These are phyloP conservation scores for Piloderma croceum DNA, from an alignment of 768 basidiomycete genomes.

Conservation along the genomic window DNA sequence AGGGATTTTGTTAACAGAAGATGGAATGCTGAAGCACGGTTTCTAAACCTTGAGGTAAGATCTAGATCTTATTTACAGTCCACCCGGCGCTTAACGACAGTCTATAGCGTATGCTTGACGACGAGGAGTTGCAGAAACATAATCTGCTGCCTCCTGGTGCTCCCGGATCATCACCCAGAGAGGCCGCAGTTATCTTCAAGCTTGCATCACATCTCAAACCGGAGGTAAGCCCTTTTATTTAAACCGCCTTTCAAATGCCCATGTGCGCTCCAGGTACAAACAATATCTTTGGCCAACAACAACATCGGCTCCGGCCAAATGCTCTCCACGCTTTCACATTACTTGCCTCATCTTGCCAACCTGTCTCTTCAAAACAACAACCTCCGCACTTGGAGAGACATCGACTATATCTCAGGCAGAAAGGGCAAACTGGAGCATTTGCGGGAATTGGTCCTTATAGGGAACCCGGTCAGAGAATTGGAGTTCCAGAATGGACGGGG, in stretches of 20 bases:
- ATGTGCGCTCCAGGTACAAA: conserved; percentile 50
- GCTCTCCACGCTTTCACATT: conserved; percentile 59
- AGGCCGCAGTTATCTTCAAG: conserved; percentile 85
- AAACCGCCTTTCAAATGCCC: conserved; percentile 3
- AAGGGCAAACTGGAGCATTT: conserved; percentile 57
- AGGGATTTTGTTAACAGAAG: conserved; percentile 66
- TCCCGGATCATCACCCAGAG: conserved; percentile 53
- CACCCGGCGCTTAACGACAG: conserved; percentile 8
- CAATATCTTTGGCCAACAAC: conserved; percentile 81
- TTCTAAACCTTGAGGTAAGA: conserved; percentile 80
- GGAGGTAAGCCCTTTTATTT: conserved; percentile 39
- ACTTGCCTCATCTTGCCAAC: conserved; percentile 74
- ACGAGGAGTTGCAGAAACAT: conserved; percentile 68
- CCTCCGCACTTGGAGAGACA: conserved; percentile 62
- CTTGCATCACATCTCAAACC: conserved; percentile 76
- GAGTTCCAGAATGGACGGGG: conserved; percentile 52
- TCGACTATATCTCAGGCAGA: conserved; percentile 56
- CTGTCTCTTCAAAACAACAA: conserved; percentile 78
- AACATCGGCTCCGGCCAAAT: conserved; percentile 56
- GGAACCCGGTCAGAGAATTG: conserved; percentile 67
- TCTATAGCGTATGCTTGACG: conserved; percentile 74
- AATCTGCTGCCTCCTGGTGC: conserved; percentile 67
- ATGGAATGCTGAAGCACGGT: conserved; percentile 63
- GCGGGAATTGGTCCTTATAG: conserved; percentile 67
- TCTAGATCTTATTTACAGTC: background rate